phyloP scores from a whole-genome alignment of 208 protist species.

The Wallacemonas rigidus region DNA sequence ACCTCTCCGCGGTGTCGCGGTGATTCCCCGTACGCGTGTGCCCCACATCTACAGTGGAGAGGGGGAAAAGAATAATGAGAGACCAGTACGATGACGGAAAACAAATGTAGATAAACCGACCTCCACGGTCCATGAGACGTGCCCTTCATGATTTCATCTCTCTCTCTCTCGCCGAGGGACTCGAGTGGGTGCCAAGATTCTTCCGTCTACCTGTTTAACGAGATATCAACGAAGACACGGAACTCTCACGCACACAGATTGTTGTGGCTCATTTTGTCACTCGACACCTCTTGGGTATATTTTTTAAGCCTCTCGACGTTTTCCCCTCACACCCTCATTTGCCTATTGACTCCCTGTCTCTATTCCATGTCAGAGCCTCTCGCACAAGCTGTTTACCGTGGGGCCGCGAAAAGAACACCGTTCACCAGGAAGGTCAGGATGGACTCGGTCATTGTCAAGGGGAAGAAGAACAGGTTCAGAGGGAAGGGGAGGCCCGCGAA shows the following conservation, averaged over 20 bases:
- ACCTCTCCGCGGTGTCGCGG: background rate
- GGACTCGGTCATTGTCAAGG: constrained; percentile 57
- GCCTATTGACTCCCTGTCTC: background rate
- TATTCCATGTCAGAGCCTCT: background rate
- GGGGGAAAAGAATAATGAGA: background rate
- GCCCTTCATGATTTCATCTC: too few relatives aligned
- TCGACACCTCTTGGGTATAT: too few relatives aligned
- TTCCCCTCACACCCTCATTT: background rate
- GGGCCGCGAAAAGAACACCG: constrained; percentile 32
- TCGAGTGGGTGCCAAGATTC: too few relatives aligned
- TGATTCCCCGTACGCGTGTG: background rate
- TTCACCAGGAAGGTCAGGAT: constrained; percentile 32
- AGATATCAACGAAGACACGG: too few relatives aligned
- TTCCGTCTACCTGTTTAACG: too few relatives aligned
- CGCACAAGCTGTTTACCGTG: background rate
- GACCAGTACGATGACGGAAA: background rate
- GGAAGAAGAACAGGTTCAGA: constrained; percentile 73
- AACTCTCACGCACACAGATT: too few relatives aligned
- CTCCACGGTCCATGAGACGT: too few relatives aligned
- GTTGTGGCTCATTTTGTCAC: too few relatives aligned
- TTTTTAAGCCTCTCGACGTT: too few relatives aligned
- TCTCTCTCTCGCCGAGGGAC: too few relatives aligned
- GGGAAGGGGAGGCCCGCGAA: constrained; percentile 68
- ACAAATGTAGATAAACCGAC: background rate
- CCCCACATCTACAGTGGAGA: background rate